These are phyloP conservation scores for Nemania abortiva DNA, from an alignment of 2,329 filamentous ascomycete genomes.

Conservation along the genomic window DNA sequence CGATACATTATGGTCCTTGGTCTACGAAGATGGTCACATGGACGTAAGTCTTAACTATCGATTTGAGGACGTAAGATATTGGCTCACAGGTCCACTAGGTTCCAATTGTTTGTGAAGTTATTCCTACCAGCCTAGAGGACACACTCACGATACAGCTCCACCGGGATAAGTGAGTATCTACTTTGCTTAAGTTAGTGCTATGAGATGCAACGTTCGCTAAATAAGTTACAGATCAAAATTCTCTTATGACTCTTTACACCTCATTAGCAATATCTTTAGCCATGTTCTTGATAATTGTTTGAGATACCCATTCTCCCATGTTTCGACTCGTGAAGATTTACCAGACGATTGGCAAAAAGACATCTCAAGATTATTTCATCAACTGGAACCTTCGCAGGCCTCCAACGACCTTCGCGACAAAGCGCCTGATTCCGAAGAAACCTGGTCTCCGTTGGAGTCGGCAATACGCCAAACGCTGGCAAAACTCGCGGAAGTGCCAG, in stretches of 20 bases:
- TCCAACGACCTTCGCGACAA: not conserved
- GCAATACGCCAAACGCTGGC: constrained; percentile 68
- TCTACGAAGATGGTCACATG: constrained; percentile 73
- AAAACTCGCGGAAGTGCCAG: constrained; percentile 66
- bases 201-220: constrained; percentile 33
- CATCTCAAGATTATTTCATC: constrained; percentile 44
- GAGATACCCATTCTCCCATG: constrained; percentile 49
- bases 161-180: constrained; percentile 62
- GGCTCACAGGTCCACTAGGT: constrained; percentile 56
- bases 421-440: constrained; percentile 27
- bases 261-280: constrained; percentile 49
- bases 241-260: constrained; percentile 36
- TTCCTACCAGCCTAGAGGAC: constrained; percentile 66
- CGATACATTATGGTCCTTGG: constrained; percentile 65
- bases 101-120: constrained; percentile 81
- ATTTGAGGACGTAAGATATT: not conserved
- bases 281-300: constrained; percentile 47
- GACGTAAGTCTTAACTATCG: constrained; percentile 62
- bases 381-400: not conserved
- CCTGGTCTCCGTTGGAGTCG: constrained; percentile 57
- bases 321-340: constrained; percentile 38
- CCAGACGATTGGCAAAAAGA: constrained; percentile 39
- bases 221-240: constrained; percentile 43
- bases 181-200: not conserved
- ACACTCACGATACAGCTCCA: constrained; percentile 71